Base-by-base conservation (phyloP, 2,329 filamentous ascomycete species). In the Ceratocystis papillata region DNA sequence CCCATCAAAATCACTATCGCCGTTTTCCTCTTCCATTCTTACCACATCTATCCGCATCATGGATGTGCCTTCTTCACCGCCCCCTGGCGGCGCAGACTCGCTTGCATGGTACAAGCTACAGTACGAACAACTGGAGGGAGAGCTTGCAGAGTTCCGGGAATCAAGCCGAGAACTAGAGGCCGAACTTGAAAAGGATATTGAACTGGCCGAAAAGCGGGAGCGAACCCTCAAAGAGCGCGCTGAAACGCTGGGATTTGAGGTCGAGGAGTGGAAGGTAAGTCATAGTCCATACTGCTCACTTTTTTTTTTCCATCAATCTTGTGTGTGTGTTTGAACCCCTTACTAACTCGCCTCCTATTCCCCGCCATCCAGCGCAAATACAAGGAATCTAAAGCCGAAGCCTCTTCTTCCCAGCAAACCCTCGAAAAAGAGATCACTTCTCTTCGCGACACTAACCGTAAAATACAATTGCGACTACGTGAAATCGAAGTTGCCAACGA, bases 401-500 rank as follows among this genome's bases (percentile, higher is more conserved):
- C 90, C 53, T 93, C 88, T 74, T 78, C 84, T 63, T 91, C 89
- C 65, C 94, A 97, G 73, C 92, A 87, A 73, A 80, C 81, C 3
- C 82, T 99, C 64, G 92, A 99, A 76, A 97, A 96, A 77, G 94
- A 99, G 76, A 92, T 99, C 72, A 99, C 94, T 5, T 87, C 83
- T 7, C 81, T 99, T 71, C 88, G 94, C 73, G 92, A 99, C 70
- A 76, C 85, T 62, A 95, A 91, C 75, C 82, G 94, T 70, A 86
- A 87, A 2, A 77, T 96, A 68, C 88, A 94, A 72, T 80, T 96
- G 69, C 89, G 83, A 76, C 79, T 99, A 67, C 87, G 94, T 70
- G 94, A 99, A 75, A 96, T 93, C 71, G 94, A 99, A 77, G 94
- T 99, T 65, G 90, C 89, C 74, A 99, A 97, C 77, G 94, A 99